Evolutionary conservation across 805 yeast genomes (phyloP), one percentile per base, ranked within the genome.

Genomic region (Lipomyces yamanashiensis): DNA sequence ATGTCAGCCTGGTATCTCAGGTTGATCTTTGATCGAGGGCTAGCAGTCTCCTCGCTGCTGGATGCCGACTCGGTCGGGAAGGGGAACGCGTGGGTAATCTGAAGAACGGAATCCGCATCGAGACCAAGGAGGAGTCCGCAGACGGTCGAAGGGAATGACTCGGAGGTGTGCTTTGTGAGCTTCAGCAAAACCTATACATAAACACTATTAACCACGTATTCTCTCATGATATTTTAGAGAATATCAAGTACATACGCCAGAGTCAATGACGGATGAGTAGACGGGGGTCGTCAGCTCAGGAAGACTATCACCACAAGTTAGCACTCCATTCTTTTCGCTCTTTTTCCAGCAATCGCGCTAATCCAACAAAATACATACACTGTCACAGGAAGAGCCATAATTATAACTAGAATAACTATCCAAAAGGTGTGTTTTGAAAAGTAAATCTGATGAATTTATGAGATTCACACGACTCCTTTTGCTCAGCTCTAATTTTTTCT

Each of bases 111-210:
- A 49, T 82, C 83, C 40, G 74, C 79, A 60, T 82, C 84, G 63
- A 87, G 79, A n/a, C 96, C 96, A 62, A 86, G 84, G 59, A 90
- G 79, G 44, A 90, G 86, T 21, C 96, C 96, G 36, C 87, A 80
- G 63, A 82, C 87, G 34, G 85, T 77, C 47, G 84, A 79, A 49
- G 92, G 89, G 72, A 79, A 81, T 70, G 82, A 77, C 61, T 86
- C 88, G 21, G 89, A 80, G 9, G 89, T 85, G 73, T 87, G 89
- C 74, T 87, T 85, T 70, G 87, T 79, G 61, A 89, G 80, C 68
- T 87, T 86, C 70, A 85, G 72, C 69, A 85, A 82, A 78, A 81
- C 72, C 78, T 69, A 39, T 7, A 59, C 9, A 7, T 1, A 33
- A 37, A 39, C 3, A 8, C 23, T 9, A 28, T 51, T 15, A 10